phyloP scores from a whole-genome alignment of 2,329 filamentous ascomycete species.

The Ustilaginoidea virens region DNA sequence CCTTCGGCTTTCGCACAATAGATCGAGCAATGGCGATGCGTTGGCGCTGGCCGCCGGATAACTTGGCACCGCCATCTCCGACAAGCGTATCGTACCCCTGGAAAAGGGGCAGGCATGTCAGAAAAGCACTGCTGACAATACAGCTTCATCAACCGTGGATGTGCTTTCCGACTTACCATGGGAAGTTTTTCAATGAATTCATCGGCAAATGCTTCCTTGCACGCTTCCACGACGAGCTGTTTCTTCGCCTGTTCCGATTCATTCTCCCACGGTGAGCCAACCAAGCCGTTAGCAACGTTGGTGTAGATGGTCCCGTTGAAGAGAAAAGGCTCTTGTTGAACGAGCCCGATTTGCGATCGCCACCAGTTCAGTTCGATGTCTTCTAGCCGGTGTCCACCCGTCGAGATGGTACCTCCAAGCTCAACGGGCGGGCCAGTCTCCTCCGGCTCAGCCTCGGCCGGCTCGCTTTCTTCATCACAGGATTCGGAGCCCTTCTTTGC shows the following conservation, averaged over 20 bases:
- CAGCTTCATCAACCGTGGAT: too few relatives aligned
- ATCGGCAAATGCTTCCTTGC: conserved; percentile 51
- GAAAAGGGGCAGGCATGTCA: not conserved
- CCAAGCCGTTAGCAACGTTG: conserved; percentile 46
- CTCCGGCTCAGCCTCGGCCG: conserved; percentile 17
- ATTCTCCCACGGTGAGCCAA: conserved; percentile 36
- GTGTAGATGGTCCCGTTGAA: conserved; percentile 51
- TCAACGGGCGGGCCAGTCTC: conserved; percentile 26
- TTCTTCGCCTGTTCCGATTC: conserved; percentile 38
- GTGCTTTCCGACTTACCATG: conserved; percentile 19
- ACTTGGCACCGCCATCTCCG: conserved; percentile 61
- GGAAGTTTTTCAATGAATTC: conserved; percentile 53
- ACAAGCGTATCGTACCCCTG: conserved; percentile 59
- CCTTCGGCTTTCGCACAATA: conserved; percentile 55
- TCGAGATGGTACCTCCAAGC: conserved; percentile 30
- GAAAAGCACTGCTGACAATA: too few relatives aligned
- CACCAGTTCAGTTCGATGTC: conserved; percentile 48
- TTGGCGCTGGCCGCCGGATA: conserved; percentile 78
- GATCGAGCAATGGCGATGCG: conserved; percentile 63
- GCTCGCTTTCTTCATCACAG: conserved; percentile 12
- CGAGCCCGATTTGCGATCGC: conserved; percentile 47
- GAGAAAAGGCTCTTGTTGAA: conserved; percentile 53
- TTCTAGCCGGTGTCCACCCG: conserved; percentile 36
- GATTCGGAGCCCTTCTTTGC: conserved; percentile 23
- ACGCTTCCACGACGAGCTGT: conserved; percentile 46